Evolutionary conservation across 139 green algal species (phyloP), one percentile per base, ranked within the genome.

Genomic region (Mychonastes homosphaera): DNA sequence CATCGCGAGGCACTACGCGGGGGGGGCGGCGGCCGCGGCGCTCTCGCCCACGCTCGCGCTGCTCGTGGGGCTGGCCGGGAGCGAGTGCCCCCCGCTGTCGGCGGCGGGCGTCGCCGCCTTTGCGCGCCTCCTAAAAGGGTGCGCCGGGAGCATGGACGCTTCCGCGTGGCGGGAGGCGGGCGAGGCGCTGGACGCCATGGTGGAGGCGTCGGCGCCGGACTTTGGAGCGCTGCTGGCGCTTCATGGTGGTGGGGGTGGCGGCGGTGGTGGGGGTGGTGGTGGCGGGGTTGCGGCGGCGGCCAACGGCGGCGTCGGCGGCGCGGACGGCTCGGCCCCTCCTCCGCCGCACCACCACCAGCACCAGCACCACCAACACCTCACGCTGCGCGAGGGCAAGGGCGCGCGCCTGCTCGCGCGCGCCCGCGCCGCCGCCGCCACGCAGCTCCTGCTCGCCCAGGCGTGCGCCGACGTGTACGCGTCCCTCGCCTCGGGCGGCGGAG

Each of bases 391-490:
- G 51, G 87, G 81, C 12, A 64, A 79, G 16, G 85, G 94, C 3
- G 75, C 81, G 26, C 71, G 91, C 33, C 62, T 80, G n/a, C 77
- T 97, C 56, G 72, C 70, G 8, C 79, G 88, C 65, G 84, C 88
- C 53, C 56, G 76, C 4, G 80, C 71, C 45, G 76, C 83, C 29
- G 81, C 80, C 0, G 63, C 77, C 24, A 78, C 92, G 48, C 88
- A 96, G 76, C 76, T 95, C 56, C 77, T 97, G 65, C 67, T 96
- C 57, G 90, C 95, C 72, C 83, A 93, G 76, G 80, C 59, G 16
- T 38, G 38, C 9, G 55, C 48, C 13, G 59, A 52, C 18, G 24
- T 54, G n/a, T 58, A 65, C 21, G 52, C 63, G 33, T n/a, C n/a
- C n/a, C n/a, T n/a, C n/a, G n/a, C n/a, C n/a, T n/a, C n/a, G n/a